Conservation (phyloP, 116 monocot species). For the Cymodocea nodosa region DNA sequence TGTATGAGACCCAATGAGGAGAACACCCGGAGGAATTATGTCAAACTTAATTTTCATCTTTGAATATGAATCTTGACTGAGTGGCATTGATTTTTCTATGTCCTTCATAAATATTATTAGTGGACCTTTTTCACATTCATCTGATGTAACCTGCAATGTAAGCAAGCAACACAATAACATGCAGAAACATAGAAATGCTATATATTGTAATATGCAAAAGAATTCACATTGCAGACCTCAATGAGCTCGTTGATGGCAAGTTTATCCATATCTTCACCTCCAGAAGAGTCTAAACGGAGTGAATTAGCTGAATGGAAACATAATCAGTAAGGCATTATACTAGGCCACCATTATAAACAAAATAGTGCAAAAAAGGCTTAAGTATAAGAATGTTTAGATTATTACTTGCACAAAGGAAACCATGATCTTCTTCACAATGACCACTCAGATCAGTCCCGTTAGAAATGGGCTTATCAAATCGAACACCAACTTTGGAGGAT, state of each 20-base stretch:
- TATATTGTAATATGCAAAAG: not conserved
- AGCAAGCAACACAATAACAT: not conserved
- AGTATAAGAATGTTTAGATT: not conserved
- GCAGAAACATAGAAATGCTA: not conserved
- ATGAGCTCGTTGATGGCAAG: conserved; percentile 63
- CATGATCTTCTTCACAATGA: conserved; percentile 89
- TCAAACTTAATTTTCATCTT: conserved; percentile 48
- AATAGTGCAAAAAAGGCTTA: not conserved
- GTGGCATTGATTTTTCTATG: conserved; percentile 54
- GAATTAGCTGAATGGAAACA: conserved; percentile 39
- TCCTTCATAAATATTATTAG: conserved; percentile 61
- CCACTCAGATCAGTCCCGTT: conserved; percentile 91
- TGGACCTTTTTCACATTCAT: conserved; percentile 60
- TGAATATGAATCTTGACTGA: conserved; percentile 40
- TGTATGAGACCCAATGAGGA: conserved; percentile 71
- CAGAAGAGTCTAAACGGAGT: conserved; percentile 48
- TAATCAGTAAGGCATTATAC: not conserved
- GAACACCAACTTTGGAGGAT: conserved; percentile 84
- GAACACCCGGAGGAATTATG: conserved; percentile 47
- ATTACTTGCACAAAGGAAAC: conserved; percentile 68
- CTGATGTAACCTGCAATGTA: conserved; percentile 37
- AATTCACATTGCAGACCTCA: conserved; percentile 30
- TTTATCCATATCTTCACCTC: conserved; percentile 54
- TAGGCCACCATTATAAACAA: too few relatives aligned
- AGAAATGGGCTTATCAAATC: conserved; percentile 88